Evolutionary conservation across 2,329 filamentous ascomycete species (phyloP).

Genomic region (Fusarium veterinarium): DNA sequence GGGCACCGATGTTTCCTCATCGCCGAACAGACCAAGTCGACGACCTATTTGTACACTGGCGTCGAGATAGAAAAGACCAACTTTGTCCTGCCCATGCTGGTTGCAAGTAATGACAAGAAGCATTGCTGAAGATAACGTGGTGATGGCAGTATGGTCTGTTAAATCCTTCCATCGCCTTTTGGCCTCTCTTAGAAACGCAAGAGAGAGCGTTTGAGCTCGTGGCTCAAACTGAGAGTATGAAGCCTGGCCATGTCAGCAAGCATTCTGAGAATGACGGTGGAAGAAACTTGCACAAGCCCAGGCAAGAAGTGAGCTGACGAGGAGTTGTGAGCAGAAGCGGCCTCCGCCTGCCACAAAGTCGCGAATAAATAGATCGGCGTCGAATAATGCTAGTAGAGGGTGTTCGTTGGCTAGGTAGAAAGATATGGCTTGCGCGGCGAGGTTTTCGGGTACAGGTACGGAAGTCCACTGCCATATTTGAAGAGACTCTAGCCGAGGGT

Average conservation of each 20-base stretch:
- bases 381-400: conserved; percentile 12
- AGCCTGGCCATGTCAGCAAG: neutral
- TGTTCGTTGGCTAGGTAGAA: conserved; percentile 18
- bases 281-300: conserved; percentile 12
- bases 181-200: conserved; percentile 1
- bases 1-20: neutral
- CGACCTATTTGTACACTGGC: conserved; percentile 1
- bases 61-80: neutral
- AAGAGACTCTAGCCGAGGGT: neutral
- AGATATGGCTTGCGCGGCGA: conserved; percentile 8
- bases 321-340: conserved; percentile 13
- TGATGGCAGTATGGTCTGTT: neutral
- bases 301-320: conserved; percentile 19
- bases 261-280: accelerated
- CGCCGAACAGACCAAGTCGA: neutral
- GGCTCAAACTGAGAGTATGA: conserved; percentile 21
- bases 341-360: neutral
- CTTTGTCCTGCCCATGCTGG: neutral
- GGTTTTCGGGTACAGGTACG: neutral
- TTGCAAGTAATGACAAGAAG: conserved; percentile 8
- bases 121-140: conserved; percentile 4
- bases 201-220: neutral
- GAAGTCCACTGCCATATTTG: conserved; percentile 25
- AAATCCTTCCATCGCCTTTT: neutral
- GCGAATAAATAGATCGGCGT: conserved; percentile 3